Evolutionary conservation across 495 filamentous ascomycete species (phyloP).

Genomic region (Usnea hakonensis): DNA sequence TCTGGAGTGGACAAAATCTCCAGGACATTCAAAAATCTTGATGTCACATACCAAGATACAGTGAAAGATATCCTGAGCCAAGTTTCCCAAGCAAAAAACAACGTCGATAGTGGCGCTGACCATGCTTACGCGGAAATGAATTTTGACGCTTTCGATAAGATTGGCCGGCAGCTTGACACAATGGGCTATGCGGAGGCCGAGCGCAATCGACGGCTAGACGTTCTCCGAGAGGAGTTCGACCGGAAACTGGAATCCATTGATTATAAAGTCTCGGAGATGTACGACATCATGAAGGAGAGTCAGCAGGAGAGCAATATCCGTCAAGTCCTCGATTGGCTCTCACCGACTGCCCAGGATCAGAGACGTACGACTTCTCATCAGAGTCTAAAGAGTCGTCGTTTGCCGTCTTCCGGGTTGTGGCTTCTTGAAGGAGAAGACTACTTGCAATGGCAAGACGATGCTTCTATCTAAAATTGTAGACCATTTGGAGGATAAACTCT

Average conservation of each 20-base stretch:
- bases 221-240: conserved; percentile 5
- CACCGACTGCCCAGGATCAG: conserved; percentile 3
- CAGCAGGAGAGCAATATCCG: neutral
- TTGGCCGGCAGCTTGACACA: conserved; percentile 6
- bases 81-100: conserved; percentile 5
- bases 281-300: conserved; percentile 9
- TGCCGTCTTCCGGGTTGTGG: conserved; percentile 3
- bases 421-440: conserved; percentile 3
- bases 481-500: neutral
- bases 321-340: conserved; percentile 11
- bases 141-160: conserved; percentile 1
- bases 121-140: conserved; percentile 11
- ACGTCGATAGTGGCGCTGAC: conserved; percentile 3
- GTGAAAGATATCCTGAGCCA: neutral
- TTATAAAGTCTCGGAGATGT: conserved; percentile 7
- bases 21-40: conserved; percentile 2
- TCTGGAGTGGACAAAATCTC: conserved; percentile 2
- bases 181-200: conserved; percentile 1
- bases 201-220: conserved; percentile 1
- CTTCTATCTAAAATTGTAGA: conserved; percentile 5
- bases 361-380: conserved; percentile 1
- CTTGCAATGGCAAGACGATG: conserved; percentile 7
- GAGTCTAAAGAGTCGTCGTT: neutral
- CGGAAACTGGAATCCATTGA: conserved; percentile 9
- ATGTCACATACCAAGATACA: conserved; percentile 1